Evolutionary conservation across 2,329 filamentous ascomycete genomes (phyloP), one percentile per base, ranked within the genome.

Genomic region (Atkinsonella hypoxylon): DNA sequence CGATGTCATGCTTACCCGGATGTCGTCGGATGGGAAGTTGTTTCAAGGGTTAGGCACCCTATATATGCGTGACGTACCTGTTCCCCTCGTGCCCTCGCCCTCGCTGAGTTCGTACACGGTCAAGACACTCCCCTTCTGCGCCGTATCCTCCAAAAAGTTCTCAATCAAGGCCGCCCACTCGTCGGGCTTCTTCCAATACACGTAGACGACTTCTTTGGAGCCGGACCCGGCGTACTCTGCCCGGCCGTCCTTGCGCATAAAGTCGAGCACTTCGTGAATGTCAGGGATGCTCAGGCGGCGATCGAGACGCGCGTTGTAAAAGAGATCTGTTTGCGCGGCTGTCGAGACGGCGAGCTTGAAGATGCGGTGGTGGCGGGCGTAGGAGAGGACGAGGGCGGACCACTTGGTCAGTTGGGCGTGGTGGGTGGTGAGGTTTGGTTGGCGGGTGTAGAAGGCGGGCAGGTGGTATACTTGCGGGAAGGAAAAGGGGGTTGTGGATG

Each of bases 21-120:
- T 12, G 15, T 12, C 12, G 1, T 11, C 12, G 18, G 12, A 26
- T 12, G 20, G 13, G 31, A n/a, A 18, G n/a, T 26, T 17, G n/a
- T 26, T 17, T 11, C 20, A 5, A 3, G 34, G 15, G n/a, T 10
- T 15, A 20, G 17, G 9, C 17, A 26, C 10, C 4, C 7, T 9
- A 11, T 7, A 30, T 18, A n/a, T n/a, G n/a, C n/a, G n/a, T n/a
- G n/a, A 41, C 50, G 12, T 64, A 85, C 83, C 82, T 58, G 83
- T 79, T 2, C 79, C 81, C 52, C 73, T 68, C 2, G 87, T 89
- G 31, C 76, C 84, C 62, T 97, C 91, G n/a, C 91, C 88, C 66
- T 96, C 82, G 2, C 81, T 77, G 60, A 98, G 71, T 71, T 98
- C 93, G 67, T 96, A 97, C 22, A 98, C 73, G 51, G 93, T 98